Conservation (phyloP, 768 basidiomycete genomes). For the Leccinum disarticulatum region DNA sequence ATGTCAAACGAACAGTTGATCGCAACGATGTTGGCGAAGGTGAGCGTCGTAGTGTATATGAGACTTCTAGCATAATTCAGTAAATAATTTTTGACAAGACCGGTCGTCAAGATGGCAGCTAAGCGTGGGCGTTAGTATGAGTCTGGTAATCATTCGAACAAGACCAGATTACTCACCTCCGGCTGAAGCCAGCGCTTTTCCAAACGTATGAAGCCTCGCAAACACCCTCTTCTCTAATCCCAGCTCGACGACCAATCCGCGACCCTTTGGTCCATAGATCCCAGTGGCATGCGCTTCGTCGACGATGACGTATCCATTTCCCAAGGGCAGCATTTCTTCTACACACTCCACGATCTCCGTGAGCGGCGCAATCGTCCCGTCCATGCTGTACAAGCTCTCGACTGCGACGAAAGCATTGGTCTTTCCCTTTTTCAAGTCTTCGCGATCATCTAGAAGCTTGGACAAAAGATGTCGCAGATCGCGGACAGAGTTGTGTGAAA, state of each 20-base stretch:
- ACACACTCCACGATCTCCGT: constrained; percentile 59
- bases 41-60: constrained; percentile 88
- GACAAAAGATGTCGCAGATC: constrained; percentile 48
- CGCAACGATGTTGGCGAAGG: constrained; percentile 72
- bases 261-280: constrained; percentile 76
- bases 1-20: constrained; percentile 79
- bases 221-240: constrained; percentile 72
- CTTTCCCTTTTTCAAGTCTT: constrained; percentile 38
- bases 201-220: constrained; percentile 86
- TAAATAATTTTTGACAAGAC: constrained; percentile 76
- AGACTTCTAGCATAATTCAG: constrained; percentile 90
- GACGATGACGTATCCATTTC: constrained; percentile 73
- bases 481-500: constrained; percentile 70
- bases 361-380: constrained; percentile 86
- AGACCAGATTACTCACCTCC: constrained; percentile 61
- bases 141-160: too few relatives aligned
- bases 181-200: constrained; percentile 82
- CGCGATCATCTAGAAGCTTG: constrained; percentile 38
- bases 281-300: constrained; percentile 97
- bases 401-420: constrained; percentile 74
- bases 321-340: constrained; percentile 57
- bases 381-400: constrained; percentile 94
- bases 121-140: neutral
- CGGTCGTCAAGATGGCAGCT: constrained; percentile 78
- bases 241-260: constrained; percentile 68